phyloP scores from a whole-genome alignment of 2,329 filamentous ascomycete species.

The Aureobasidium sp. region DNA sequence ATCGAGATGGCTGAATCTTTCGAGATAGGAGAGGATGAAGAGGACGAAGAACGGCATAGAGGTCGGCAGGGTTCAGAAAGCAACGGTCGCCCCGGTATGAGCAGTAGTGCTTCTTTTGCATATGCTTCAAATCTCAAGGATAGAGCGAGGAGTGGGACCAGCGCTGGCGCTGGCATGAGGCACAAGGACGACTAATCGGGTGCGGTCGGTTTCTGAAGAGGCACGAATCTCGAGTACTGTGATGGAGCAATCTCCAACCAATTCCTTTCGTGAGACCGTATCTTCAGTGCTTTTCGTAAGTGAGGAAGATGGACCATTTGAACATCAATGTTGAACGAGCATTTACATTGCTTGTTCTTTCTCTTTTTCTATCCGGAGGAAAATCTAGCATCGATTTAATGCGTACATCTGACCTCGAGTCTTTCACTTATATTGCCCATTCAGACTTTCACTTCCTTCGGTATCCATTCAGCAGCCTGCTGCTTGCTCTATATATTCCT shows the following conservation, averaged over 20 bases:
- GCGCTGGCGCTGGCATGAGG: slow-evolving; percentile 22
- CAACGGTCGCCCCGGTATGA: slow-evolving; percentile 17
- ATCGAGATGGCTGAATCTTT: slow-evolving; percentile 64
- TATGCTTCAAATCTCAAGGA: slow-evolving; percentile 19
- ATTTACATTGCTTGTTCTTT: no score
- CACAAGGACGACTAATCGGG: slow-evolving; percentile 27
- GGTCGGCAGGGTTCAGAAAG: slow-evolving; percentile 23
- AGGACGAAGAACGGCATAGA: slow-evolving; percentile 24
- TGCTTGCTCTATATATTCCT: no score
- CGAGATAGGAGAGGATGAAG: slow-evolving; percentile 32
- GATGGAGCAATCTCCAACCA: background rate
- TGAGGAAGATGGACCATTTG: no score
- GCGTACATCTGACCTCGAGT: no score
- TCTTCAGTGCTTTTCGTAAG: background rate
- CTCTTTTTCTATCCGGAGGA: no score
- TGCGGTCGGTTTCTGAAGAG: background rate
- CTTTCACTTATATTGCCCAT: no score
- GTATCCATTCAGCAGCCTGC: no score
- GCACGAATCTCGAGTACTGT: background rate
- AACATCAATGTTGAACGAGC: no score
- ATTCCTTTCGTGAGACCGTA: background rate
- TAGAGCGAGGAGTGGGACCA: slow-evolving; percentile 20
- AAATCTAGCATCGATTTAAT: no score
- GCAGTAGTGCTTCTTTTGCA: slow-evolving; percentile 24
- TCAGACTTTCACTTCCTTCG: no score